phyloP scores from a whole-genome alignment of 208 protist species.

The Trypanosoma mega region DNA sequence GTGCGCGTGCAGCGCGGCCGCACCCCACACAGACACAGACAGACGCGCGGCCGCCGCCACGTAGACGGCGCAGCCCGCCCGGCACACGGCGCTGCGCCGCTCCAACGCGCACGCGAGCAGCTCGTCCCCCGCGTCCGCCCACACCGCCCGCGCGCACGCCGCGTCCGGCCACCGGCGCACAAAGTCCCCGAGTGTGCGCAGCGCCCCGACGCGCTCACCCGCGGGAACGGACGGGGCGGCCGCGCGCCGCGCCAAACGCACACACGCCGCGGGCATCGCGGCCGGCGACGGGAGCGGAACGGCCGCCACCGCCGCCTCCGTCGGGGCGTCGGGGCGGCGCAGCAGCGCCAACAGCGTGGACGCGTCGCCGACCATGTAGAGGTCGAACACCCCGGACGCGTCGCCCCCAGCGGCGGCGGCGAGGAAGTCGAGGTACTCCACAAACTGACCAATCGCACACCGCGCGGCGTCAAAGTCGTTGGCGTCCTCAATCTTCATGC shows the following conservation, averaged over 20 bases:
- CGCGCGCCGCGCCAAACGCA: constrained; percentile 18
- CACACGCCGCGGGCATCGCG: constrained; percentile 5
- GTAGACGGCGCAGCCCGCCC: constrained; percentile 59
- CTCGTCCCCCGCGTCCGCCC: too few species aligned
- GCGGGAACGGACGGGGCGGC: constrained; percentile 14
- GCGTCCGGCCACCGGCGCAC: too few species aligned
- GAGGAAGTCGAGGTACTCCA: constrained; percentile 87
- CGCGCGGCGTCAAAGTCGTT: constrained; percentile 82
- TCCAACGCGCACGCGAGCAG: constrained; percentile 53
- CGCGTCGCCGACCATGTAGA: constrained; percentile 87
- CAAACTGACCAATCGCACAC: constrained; percentile 45
- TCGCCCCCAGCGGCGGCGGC: constrained; percentile 39
- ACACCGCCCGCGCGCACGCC: too few species aligned
- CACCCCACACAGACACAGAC: constrained; percentile 23
- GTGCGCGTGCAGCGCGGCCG: constrained; percentile 37
- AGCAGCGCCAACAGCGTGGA: constrained; percentile 54
- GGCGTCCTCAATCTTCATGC: constrained; percentile 88
- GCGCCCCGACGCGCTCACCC: constrained; percentile 40
- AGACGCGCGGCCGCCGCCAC: constrained; percentile 39
- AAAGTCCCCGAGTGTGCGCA: too few species aligned
- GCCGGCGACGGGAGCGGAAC: too few species aligned
- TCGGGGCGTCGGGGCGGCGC: constrained; percentile 10
- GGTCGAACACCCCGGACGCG: constrained; percentile 53
- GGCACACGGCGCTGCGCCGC: constrained; percentile 81
- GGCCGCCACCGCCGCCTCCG: not conserved